Evolutionary conservation across 2,329 filamentous ascomycete genomes (phyloP), one percentile per base, ranked within the genome.

Genomic region (Aspergillus melleus): DNA sequence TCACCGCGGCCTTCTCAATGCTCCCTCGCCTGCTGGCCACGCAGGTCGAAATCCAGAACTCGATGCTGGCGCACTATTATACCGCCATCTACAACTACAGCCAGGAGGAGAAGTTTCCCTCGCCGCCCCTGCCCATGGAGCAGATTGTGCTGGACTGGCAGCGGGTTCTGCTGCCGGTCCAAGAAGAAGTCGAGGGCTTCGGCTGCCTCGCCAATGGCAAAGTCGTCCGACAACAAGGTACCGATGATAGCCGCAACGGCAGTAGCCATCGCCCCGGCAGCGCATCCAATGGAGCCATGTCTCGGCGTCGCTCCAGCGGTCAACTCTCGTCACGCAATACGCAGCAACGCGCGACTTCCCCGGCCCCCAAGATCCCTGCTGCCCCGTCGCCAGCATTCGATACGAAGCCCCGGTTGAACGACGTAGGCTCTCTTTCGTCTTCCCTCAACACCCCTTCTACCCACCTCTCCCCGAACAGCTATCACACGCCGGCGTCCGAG

Each of bases 41-140:
- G 39, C 88, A 93, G 69, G 86, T 94, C 49, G 82, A 89, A 70
- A 87, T 92, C 29, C 91, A 94, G 74, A 92, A 92, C 72, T 85
- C 87, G 51, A 80, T 95, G 54, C 84, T 95, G 5, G 91, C 87
- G 0, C 83, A 92, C 62, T 87, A 91, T 66, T 95, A 95, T 76
- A 95, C 91, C 1, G 82, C 87, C 4, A 78, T 94, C 6, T 87
- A 92, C 71, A 86, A 84, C 58, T 95, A 89, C 74, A 91, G 88
- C 66, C 81, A 87, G 65, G 84, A 89, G 30, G 81, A 87, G 66
- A 81, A 84, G 5, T 88, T 92, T 67, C 88, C 89, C 0, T 89
- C 88, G 50, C 89, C 90, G 1, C 83, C 90, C 11, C 88, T 90
- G 2, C 84, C 88, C 16, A 88, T 92, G 80, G 86, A 88, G 26